Conservation (phyloP, 2,329 filamentous ascomycete genomes). For the Metarhizium album region DNA sequence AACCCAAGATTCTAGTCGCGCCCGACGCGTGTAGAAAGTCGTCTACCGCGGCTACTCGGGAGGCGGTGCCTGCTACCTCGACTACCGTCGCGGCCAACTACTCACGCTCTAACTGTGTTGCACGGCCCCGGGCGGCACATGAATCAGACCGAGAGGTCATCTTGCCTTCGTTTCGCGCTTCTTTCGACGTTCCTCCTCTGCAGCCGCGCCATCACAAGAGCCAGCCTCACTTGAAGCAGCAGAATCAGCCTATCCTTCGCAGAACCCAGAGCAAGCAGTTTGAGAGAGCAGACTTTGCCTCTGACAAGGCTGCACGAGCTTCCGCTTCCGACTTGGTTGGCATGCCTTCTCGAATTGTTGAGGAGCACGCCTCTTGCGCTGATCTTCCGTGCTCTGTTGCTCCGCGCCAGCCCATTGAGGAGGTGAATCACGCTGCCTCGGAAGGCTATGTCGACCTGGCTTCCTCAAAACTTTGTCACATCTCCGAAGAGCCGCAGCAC, state of each 20-base stretch:
- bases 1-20: not conserved
- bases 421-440: slow-evolving; percentile 12
- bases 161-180: slow-evolving; percentile 2
- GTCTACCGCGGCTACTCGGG: slow-evolving; percentile 7
- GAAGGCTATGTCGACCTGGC: slow-evolving; percentile 14
- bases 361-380: slow-evolving; percentile 11
- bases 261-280: slow-evolving; percentile 34
- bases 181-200: slow-evolving; percentile 15
- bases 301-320: slow-evolving; percentile 1
- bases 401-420: slow-evolving; percentile 14
- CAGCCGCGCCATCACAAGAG: slow-evolving; percentile 41
- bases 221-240: slow-evolving; percentile 38
- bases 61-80: slow-evolving; percentile 5
- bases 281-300: slow-evolving; percentile 14
- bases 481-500: slow-evolving; percentile 19
- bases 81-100: not conserved
- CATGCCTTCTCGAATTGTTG: slow-evolving; percentile 6
- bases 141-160: slow-evolving; percentile 4
- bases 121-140: slow-evolving; percentile 2
- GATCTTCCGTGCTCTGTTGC: slow-evolving; percentile 15
- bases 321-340: slow-evolving; percentile 7
- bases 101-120: not conserved
- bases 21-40: slow-evolving; percentile 13
- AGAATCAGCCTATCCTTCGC: slow-evolving; percentile 28
- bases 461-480: slow-evolving; percentile 19